Evolutionary conservation across 441 rosid genomes (phyloP).

Genomic region (Iberis amara): DNA sequence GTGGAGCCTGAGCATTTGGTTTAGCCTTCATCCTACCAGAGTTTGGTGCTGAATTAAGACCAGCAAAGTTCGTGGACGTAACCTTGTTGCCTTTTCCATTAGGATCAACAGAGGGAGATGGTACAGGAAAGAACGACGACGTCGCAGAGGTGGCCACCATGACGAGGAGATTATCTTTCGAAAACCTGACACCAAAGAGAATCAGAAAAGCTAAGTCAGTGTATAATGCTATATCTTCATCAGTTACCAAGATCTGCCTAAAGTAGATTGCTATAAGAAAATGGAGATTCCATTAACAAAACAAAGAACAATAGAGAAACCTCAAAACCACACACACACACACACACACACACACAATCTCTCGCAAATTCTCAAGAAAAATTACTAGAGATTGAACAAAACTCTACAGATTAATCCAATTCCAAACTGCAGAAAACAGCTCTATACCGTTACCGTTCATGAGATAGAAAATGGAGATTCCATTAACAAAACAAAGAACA

Average conservation of each 20-base stretch:
- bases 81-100: slow-evolving; percentile 45
- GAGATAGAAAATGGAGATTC: no score
- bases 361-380: background rate
- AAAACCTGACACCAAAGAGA: slow-evolving; percentile 21
- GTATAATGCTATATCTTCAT: background rate
- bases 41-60: slow-evolving; percentile 42
- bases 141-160: slow-evolving; percentile 86
- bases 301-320: background rate
- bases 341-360: background rate
- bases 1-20: slow-evolving; percentile 86
- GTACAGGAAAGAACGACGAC: slow-evolving; percentile 61
- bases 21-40: slow-evolving; percentile 64
- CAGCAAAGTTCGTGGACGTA: slow-evolving; percentile 47
- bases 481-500: background rate
- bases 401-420: no score
- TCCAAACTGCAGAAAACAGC: no score
- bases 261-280: no score
- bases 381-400: no score
- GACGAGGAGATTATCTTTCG: slow-evolving; percentile 27
- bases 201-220: background rate
- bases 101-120: slow-evolving; percentile 44
- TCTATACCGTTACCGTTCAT: no score
- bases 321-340: background rate
- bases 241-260: background rate
- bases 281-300: background rate